Evolutionary conservation across 1,284 basidiomycete species (phyloP).

Genomic region (Vanrija humicola): DNA sequence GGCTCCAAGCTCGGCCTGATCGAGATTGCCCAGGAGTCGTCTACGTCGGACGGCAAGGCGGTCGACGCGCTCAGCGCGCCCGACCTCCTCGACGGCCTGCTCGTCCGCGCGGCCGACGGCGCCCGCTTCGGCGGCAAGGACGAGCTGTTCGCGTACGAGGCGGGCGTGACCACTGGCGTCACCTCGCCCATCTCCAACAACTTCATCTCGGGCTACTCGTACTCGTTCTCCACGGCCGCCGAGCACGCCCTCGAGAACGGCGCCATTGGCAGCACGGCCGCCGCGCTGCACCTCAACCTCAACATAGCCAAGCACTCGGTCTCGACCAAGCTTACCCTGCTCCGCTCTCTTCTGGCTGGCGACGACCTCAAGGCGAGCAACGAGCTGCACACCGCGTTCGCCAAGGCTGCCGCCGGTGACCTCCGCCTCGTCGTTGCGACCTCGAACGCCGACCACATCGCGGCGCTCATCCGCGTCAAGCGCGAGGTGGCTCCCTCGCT

Average conservation of each 20-base stretch:
- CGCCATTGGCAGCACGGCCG: slow-evolving; percentile 64
- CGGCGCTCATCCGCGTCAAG: slow-evolving; percentile 68
- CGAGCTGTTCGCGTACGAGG: slow-evolving; percentile 55
- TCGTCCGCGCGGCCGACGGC: slow-evolving; percentile 68
- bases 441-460: slow-evolving; percentile 69
- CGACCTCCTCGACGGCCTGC: slow-evolving; percentile 54
- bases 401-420: slow-evolving; percentile 57
- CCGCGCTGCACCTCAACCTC: slow-evolving; percentile 68
- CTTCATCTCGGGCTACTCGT: slow-evolving; percentile 61
- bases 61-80: slow-evolving; percentile 46
- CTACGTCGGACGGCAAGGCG: slow-evolving; percentile 61
- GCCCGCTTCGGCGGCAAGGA: slow-evolving; percentile 66
- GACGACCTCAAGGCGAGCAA: slow-evolving; percentile 26
- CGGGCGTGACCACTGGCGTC: slow-evolving; percentile 61
- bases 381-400: slow-evolving; percentile 57
- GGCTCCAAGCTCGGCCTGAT: slow-evolving; percentile 49
- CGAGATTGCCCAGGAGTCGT: slow-evolving; percentile 56
- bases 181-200: slow-evolving; percentile 48
- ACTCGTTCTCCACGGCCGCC: slow-evolving; percentile 62
- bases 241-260: slow-evolving; percentile 61
- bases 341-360: slow-evolving; percentile 61
- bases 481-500: slow-evolving; percentile 58
- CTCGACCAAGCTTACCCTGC: slow-evolving; percentile 65
- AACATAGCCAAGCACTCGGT: slow-evolving; percentile 54
- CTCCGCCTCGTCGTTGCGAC: slow-evolving; percentile 67